phyloP scores from a whole-genome alignment of 2,329 filamentous ascomycete species.

The Xylaria sp. region DNA sequence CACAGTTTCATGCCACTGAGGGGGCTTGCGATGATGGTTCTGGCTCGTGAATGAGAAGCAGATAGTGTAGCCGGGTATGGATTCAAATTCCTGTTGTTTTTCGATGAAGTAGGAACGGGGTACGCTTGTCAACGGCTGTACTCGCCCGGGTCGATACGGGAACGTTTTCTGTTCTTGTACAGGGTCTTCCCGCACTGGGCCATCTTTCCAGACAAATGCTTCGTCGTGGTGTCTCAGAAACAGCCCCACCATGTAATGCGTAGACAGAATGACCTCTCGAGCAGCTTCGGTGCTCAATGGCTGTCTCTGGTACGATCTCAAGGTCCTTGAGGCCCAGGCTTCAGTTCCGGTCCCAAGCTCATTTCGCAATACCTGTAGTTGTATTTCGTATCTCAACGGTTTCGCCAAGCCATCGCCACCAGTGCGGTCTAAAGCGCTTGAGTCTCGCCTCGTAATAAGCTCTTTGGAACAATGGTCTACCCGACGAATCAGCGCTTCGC shows the following conservation, averaged over 20 bases:
- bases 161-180: conserved; percentile 47
- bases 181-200: conserved; percentile 48
- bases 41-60: conserved; percentile 52
- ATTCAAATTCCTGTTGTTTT: conserved; percentile 52
- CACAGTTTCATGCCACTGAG: conserved; percentile 48
- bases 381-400: conserved; percentile 55
- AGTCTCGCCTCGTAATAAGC: conserved; percentile 59
- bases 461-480: conserved; percentile 59
- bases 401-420: conserved; percentile 47
- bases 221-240: conserved; percentile 57
- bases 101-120: conserved; percentile 53
- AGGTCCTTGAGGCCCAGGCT: conserved; percentile 51
- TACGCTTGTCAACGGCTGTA: conserved; percentile 53
- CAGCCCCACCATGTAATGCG: conserved; percentile 56
- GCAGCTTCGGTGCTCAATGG: conserved; percentile 50
- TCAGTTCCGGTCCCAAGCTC: conserved; percentile 47
- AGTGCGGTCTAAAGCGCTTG: conserved; percentile 50
- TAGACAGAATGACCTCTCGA: conserved; percentile 54
- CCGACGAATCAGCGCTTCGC: conserved; percentile 54
- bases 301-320: conserved; percentile 57
- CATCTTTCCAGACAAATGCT: conserved; percentile 55
- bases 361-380: conserved; percentile 51
- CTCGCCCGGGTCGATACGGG: conserved; percentile 48
- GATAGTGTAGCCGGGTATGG: conserved; percentile 56
- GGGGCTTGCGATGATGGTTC: conserved; percentile 43